A percentile compares a stretch with the other conserved stretches of the same genome.
These are phyloP conservation scores for Penicillium thymicola DNA, from an alignment of 2,329 filamentous ascomycete genomes.

Conservation along the genomic window DNA sequence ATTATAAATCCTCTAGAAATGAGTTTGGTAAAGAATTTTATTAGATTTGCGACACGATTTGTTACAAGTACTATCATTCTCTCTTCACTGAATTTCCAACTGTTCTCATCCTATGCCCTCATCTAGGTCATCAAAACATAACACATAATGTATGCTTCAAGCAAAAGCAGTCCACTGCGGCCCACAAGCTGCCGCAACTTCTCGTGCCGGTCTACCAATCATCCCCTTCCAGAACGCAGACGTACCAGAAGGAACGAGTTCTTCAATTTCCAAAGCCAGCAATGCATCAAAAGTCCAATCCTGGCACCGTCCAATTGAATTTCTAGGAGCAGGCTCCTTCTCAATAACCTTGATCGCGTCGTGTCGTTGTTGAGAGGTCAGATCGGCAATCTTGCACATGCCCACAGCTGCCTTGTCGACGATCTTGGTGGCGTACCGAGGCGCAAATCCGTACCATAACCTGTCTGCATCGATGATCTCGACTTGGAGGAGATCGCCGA, in stretches of 20 bases:
- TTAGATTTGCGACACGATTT: background rate
- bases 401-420: conserved; percentile 23
- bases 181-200: conserved; percentile 12
- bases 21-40: background rate
- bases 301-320: conserved; percentile 23
- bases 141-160: background rate
- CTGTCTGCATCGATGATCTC: conserved; percentile 18
- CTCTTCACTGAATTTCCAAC: background rate
- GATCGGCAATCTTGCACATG: conserved; percentile 17
- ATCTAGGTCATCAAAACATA: background rate
- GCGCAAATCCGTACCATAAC: conserved; percentile 26
- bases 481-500: conserved; percentile 29
- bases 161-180: conserved; percentile 11
- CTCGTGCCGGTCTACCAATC: conserved; percentile 17
- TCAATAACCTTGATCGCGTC: conserved; percentile 20
- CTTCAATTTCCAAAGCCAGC: conserved; percentile 25
- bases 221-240: conserved; percentile 25
- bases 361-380: conserved; percentile 17
- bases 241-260: conserved; percentile 24
- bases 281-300: conserved; percentile 27
- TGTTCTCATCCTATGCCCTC: no score
- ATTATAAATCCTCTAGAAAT: no score
- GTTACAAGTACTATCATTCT: background rate
- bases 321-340: conserved; percentile 18
- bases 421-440: conserved; percentile 20